Evolutionary conservation across 192 early-diverging fungal genomes (phyloP).

Genomic region (Coemansia sp.): DNA sequence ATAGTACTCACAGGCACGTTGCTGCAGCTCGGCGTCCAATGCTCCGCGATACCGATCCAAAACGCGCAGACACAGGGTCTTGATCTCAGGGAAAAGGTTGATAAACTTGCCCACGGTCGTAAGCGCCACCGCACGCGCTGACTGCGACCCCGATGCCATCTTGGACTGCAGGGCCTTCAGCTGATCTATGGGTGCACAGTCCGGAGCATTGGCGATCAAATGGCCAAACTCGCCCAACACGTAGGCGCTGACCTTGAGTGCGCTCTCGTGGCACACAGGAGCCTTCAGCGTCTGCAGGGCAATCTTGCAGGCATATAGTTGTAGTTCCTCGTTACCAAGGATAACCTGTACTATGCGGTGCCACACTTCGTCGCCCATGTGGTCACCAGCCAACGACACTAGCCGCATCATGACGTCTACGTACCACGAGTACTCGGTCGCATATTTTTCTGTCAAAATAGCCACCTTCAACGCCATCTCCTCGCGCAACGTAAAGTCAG

Average conservation of each 20-base stretch:
- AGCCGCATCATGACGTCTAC: slow-evolving; percentile 97
- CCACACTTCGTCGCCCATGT: slow-evolving; percentile 97
- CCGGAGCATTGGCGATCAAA: slow-evolving; percentile 84
- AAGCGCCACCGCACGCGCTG: slow-evolving; percentile 81
- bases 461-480: slow-evolving; percentile 99
- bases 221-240: slow-evolving; percentile 98
- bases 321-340: slow-evolving; percentile 91
- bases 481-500: slow-evolving; percentile 89
- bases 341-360: slow-evolving; percentile 96
- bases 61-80: slow-evolving; percentile 78
- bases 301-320: slow-evolving; percentile 90
- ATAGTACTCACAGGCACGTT: slow-evolving; percentile 96
- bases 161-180: slow-evolving; percentile 93
- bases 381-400: slow-evolving; percentile 92
- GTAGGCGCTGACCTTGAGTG: slow-evolving; percentile 93
- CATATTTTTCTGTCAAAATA: slow-evolving; percentile 97
- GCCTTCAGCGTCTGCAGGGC: slow-evolving; percentile 78
- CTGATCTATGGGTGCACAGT: slow-evolving; percentile 87
- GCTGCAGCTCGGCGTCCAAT: slow-evolving; percentile 94
- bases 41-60: slow-evolving; percentile 87
- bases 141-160: slow-evolving; percentile 74
- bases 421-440: slow-evolving; percentile 98
- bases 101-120: slow-evolving; percentile 95
- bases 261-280: slow-evolving; percentile 93
- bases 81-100: slow-evolving; percentile 98